Evolutionary conservation across 208 protist species (phyloP), one percentile per base, ranked within the genome.

Genomic region (Strigomonas oncopelti): DNA sequence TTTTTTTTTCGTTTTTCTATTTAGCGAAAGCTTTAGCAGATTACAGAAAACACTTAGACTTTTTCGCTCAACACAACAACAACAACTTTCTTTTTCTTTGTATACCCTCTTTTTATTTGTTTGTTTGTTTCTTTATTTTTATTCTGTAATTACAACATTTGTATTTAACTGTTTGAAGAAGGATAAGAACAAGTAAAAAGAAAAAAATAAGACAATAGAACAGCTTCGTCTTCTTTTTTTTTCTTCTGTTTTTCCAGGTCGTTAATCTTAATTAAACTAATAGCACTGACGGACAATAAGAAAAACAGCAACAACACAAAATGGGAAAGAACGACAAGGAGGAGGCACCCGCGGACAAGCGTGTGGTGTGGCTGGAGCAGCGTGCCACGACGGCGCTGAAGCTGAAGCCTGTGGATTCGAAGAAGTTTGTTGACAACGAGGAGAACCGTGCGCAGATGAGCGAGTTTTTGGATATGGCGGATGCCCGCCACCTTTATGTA

Each of bases 401-500:
- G 63, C 72, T 93, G 69, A 97, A 97, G 80, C 90, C 91, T 5
- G 81, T 77, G n/a, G 93, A 97, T 31, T 86, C 89, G 22, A 90
- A 93, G 65, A 97, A 97, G 75, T 76, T 96, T 18, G 60, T 95
- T 24, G 91, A 96, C 59, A 94, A 92, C 55, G 93, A 97, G 56
- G 93, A 97, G 27, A 96, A 91, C 72, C 84, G 90, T 48, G 79
- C 80, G 9, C 90, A 95, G 69, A 93, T 97, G 67, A 84, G 66
- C 46, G 93, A 97, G 69, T 97, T 97, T 72, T 79, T 96, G 56
- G 93, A 97, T 71, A 94, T 81, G 20, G 79, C 90, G n/a, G 93
- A 97, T 82, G 73, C 87, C 38, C 81, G 83, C 34, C 88, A 94
- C 75, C 77, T 96, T 27, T 97, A 95, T 90, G 84, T 97, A 85